Evolutionary conservation across 2,329 filamentous ascomycete species (phyloP).

Genomic region (Lecanicillium sp.): DNA sequence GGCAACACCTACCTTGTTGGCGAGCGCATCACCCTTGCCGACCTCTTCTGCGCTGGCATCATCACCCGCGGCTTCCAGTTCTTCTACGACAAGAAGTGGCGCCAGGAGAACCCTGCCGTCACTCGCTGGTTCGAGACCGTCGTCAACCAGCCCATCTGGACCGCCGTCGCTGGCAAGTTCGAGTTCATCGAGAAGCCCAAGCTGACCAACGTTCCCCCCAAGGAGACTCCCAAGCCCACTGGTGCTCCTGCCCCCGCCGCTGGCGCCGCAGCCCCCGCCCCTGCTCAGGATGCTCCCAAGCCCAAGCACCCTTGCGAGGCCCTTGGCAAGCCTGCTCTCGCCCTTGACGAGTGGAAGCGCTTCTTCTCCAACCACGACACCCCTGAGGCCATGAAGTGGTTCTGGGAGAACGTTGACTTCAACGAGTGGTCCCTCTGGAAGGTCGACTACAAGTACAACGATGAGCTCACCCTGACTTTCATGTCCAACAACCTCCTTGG

Average conservation of each 20-base stretch:
- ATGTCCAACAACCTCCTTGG: slow-evolving; percentile 99
- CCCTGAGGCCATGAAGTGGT: slow-evolving; percentile 81
- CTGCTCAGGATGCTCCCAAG: slow-evolving; percentile 56
- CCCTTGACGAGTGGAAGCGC: slow-evolving; percentile 97
- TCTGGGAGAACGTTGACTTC: slow-evolving; percentile 94
- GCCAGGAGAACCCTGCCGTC: slow-evolving; percentile 71
- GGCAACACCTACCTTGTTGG: slow-evolving; percentile 96
- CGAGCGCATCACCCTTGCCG: slow-evolving; percentile 94
- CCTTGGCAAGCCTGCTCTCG: slow-evolving; percentile 70
- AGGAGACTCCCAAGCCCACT: slow-evolving; percentile 65
- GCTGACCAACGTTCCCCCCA: slow-evolving; percentile 58
- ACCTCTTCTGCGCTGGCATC: slow-evolving; percentile 75
- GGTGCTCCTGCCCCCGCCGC: slow-evolving; percentile 38
- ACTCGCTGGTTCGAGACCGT: slow-evolving; percentile 94
- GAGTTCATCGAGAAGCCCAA: slow-evolving; percentile 77
- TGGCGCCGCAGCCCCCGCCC: slow-evolving; percentile 29
- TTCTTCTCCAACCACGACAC: slow-evolving; percentile 96
- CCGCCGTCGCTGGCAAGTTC: slow-evolving; percentile 65
- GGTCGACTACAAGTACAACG: slow-evolving; percentile 97
- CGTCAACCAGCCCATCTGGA: slow-evolving; percentile 86
- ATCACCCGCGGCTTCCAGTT: slow-evolving; percentile 83
- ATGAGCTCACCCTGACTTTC: slow-evolving; percentile 94
- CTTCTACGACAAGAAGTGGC: slow-evolving; percentile 90
- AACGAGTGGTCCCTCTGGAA: slow-evolving; percentile 95
- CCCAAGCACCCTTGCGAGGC: slow-evolving; percentile 91